A percentile compares a stretch with the other conserved stretches of the same genome.
These are phyloP conservation scores for Alternaria metachromatica DNA, from an alignment of 2,329 filamentous ascomycete genomes.

Conservation along the genomic window DNA sequence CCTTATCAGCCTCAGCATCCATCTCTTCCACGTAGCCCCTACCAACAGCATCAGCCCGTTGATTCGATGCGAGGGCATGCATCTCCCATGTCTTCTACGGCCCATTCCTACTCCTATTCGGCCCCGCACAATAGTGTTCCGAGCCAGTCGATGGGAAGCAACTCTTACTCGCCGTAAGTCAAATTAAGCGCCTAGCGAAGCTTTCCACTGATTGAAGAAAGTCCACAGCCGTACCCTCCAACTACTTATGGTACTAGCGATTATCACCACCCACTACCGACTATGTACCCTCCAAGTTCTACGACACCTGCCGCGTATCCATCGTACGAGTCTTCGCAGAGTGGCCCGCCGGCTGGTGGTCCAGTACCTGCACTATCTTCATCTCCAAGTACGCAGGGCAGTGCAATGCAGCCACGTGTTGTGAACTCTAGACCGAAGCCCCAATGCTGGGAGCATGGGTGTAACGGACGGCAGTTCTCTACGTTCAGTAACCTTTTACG, in stretches of 20 bases:
- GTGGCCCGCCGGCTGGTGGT: conserved; percentile 24
- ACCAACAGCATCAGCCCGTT: conserved; percentile 42
- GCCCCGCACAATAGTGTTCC: conserved; percentile 40
- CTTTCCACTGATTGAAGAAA: conserved; percentile 22
- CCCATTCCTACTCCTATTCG: conserved; percentile 42
- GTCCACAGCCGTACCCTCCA: conserved; percentile 42
- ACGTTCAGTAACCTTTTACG: conserved; percentile 94
- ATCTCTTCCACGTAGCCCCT: conserved; percentile 40
- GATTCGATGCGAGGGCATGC: conserved; percentile 39
- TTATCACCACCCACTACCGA: conserved; percentile 43
- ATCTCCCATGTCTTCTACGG: conserved; percentile 32
- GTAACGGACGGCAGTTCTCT: conserved; percentile 93
- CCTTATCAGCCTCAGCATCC: conserved; percentile 39
- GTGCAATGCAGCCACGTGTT: conserved; percentile 58
- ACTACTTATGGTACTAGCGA: conserved; percentile 43
- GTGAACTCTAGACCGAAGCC: conserved; percentile 85
- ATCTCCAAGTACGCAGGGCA: conserved; percentile 33
- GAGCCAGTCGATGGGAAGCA: conserved; percentile 36
- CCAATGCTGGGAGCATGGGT: conserved; percentile 96
- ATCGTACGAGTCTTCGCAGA: conserved; percentile 39
- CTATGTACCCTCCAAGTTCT: conserved; percentile 46
- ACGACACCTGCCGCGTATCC: conserved; percentile 41
- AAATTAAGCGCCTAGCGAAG: neutral
- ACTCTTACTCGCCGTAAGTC: conserved; percentile 44
- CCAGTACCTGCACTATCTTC: conserved; percentile 35